Evolutionary conservation across 805 yeast genomes (phyloP), one percentile per base, ranked within the genome.

Genomic region (Monosporozyma siamensis): DNA sequence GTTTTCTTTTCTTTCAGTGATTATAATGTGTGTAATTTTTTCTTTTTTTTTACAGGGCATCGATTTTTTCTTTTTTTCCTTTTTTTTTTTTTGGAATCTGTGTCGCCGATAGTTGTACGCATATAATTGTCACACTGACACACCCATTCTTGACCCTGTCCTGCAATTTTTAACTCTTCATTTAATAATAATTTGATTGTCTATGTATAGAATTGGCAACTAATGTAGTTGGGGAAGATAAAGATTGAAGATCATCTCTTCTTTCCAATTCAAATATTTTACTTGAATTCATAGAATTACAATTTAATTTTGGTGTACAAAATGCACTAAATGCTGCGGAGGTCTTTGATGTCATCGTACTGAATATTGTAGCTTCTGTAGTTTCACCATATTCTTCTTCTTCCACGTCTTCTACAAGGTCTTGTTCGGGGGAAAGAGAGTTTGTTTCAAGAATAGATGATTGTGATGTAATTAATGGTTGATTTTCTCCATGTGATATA

Each of bases 401-500:
- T 4, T 18, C 17, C 4, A 9, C 8, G 4, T 15, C 15, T 9
- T 29, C 35, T 20, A 5, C 35, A 17, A 5, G n/a, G 5, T 9
- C n/a, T 5, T 18, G 23, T 4, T 15, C 14, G 10, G 8, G 23
- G 10, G 23, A 17, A 18, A n/a, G n/a, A n/a, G n/a, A n/a, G n/a
- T n/a, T n/a, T n/a, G n/a, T n/a, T n/a, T n/a, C n/a, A n/a, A n/a
- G n/a, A n/a, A n/a, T n/a, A n/a, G n/a, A n/a, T n/a, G n/a, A n/a
- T n/a, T n/a, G n/a, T n/a, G n/a, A n/a, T n/a, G n/a, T n/a, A n/a
- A n/a, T n/a, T n/a, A n/a, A n/a, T n/a, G n/a, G n/a, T 25, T 48
- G 49, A 5, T 48, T 38, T 21, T 63, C 60, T 5, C 67, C 62
- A 43, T 67, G 71, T 4, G 66, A 59, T 24, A 67, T 62, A 44